Percentiles rank a stretch among this genome's conserved stretches.
Conservation (phyloP, 1,139 yeast genomes). For the Kodamaea suecica region DNA sequence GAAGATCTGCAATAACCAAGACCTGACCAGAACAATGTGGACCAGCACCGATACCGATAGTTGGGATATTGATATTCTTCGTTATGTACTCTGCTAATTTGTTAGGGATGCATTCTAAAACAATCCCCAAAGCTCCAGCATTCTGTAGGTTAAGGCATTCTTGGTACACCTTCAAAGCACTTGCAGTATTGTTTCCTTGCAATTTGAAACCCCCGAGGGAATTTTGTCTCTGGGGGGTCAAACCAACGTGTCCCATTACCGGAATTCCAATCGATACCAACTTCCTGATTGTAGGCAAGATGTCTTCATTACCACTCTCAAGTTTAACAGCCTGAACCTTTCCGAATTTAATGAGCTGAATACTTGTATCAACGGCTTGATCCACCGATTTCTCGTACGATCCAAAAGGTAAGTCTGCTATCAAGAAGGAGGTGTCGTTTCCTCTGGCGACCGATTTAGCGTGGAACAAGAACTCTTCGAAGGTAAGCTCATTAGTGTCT, state of each 20-base stretch:
- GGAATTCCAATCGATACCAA: constrained; percentile 75
- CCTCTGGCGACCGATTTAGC: constrained; percentile 77
- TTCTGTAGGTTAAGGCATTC: constrained; percentile 71
- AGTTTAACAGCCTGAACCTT: constrained; percentile 75
- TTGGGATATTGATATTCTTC: constrained; percentile 59
- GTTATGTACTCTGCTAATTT: constrained; percentile 69
- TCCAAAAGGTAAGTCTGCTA: constrained; percentile 93
- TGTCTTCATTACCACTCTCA: constrained; percentile 75
- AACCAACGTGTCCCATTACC: constrained; percentile 87
- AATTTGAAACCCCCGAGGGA: constrained; percentile 82
- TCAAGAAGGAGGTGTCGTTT: constrained; percentile 56
- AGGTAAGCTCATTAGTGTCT: constrained; percentile 69
- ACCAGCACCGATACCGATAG: constrained; percentile 97
- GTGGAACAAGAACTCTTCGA: constrained; percentile 79
- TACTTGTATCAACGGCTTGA: constrained; percentile 65
- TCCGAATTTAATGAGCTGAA: constrained; percentile 59
- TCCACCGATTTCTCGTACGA: constrained; percentile 64
- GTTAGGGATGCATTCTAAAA: constrained; percentile 85
- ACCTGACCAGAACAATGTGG: constrained; percentile 84
- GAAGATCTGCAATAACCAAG: constrained; percentile 77
- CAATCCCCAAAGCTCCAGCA: constrained; percentile 74
- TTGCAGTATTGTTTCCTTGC: constrained; percentile 63
- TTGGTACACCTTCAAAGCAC: constrained; percentile 57
- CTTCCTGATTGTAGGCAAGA: constrained; percentile 41
- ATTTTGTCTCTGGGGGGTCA: constrained; percentile 85